Evolutionary conservation across 208 protist genomes (phyloP), one percentile per base, ranked within the genome.

Genomic region (Leishmania tropica): DNA sequence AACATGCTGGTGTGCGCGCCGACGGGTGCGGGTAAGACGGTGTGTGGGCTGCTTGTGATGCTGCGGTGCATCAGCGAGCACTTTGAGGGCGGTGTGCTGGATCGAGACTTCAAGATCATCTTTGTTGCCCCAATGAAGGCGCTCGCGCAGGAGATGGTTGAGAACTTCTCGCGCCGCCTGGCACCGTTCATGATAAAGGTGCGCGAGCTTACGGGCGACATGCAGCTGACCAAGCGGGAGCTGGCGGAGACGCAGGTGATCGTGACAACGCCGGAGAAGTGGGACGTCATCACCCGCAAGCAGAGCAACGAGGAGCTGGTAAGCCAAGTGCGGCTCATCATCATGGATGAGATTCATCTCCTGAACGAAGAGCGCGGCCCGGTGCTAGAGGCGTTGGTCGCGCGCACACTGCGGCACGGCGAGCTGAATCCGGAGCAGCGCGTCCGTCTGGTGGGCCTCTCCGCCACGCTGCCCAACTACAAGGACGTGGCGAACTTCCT

Each of bases 71-170:
- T 98, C 79, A 95, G 95, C 78, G 97, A 99, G 83, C 91, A 99
- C 85, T 93, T 98, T 72, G 92, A 90, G 60, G 87, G 93, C 65
- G 96, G 96, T 24, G 89, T 90, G 7, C 83, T 99, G 35, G 87
- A 96, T 84, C 91, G 90, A 72, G 90, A 99, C 84, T 99, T 99
- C 82, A 99, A 99, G 87, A 99, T 99, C 24, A 95, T 99, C 53
- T 99, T 99, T 81, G 94, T 99, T 42, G 99, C 99, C 7, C 99
- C 99, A n/a, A 99, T 99, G 99, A 99, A 99, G 89, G 99, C 99
- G 31, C 92, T 99, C 4, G 99, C 99, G 72, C 83, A 96, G 76
- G 99, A 99, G 88, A 99, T 99, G 93, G 97, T 99, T 24, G 90
- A 90, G 40, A 99, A 99, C 80, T 99, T 99, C 80, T 91, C 87